Evolutionary conservation across 2,329 filamentous ascomycete genomes (phyloP).

Genomic region (Neopestalotiopsis sp.): DNA sequence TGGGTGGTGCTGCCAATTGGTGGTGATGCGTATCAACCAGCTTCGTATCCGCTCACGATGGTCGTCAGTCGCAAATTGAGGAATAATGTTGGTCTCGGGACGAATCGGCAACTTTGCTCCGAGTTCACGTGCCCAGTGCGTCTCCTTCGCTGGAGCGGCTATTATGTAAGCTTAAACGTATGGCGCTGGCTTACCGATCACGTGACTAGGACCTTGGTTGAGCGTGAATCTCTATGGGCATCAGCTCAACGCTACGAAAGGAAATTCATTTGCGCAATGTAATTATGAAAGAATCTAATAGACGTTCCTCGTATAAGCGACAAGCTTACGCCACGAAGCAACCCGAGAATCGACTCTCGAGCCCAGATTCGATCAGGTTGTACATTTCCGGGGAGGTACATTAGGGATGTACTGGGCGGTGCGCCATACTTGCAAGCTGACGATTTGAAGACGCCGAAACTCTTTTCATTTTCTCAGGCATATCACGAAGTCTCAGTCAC

Average conservation of each 20-base stretch:
- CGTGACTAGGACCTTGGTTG: not conserved
- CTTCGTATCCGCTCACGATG: conserved; percentile 39
- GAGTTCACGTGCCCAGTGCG: conserved; percentile 5
- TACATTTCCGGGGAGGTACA: too few relatives aligned
- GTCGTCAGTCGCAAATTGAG: conserved; percentile 54
- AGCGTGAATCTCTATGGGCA: not conserved
- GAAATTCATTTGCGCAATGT: too few relatives aligned
- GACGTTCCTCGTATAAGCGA: too few relatives aligned
- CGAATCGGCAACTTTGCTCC: conserved; percentile 17
- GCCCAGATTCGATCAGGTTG: too few relatives aligned
- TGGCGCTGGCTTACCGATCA: not conserved
- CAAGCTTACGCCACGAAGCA: too few relatives aligned
- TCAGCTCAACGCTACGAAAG: not conserved
- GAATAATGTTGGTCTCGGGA: conserved; percentile 15
- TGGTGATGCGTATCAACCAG: conserved; percentile 48
- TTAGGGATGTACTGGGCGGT: too few relatives aligned
- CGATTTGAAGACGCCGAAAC: too few relatives aligned
- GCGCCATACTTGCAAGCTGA: too few relatives aligned
- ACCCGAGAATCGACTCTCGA: too few relatives aligned
- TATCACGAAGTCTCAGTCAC: not conserved
- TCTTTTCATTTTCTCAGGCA: not conserved
- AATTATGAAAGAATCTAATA: too few relatives aligned
- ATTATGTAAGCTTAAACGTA: not conserved
- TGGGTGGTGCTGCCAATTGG: conserved; percentile 57
- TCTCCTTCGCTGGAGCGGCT: not conserved